These are phyloP conservation scores for Cladosporium sp. DNA, from an alignment of 2,329 filamentous ascomycete species.

Conservation along the genomic window DNA sequence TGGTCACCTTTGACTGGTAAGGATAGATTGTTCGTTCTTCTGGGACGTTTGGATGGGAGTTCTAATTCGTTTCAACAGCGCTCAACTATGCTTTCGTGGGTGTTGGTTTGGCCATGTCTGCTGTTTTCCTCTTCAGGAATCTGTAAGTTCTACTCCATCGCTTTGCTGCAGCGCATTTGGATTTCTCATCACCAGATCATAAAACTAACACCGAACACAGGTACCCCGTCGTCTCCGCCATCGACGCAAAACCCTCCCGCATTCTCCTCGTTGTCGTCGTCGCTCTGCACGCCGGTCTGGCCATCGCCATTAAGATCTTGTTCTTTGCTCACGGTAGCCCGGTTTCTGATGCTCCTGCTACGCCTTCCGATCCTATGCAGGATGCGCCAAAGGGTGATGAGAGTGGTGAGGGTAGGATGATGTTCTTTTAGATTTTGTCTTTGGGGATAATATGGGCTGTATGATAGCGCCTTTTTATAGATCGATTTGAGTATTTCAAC, in stretches of 20 bases:
- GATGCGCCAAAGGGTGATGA: slow-evolving; percentile 8
- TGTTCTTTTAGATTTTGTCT: not conserved
- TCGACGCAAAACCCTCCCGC: slow-evolving; percentile 88
- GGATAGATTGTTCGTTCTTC: not conserved
- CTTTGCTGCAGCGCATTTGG: not conserved
- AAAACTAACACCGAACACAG: slow-evolving; percentile 16
- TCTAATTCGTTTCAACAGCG: slow-evolving; percentile 35
- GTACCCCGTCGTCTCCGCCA: slow-evolving; percentile 80
- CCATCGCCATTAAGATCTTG: slow-evolving; percentile 90
- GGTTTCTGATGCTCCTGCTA: slow-evolving; percentile 4
- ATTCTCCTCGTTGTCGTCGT: slow-evolving; percentile 79
- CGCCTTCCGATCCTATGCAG: slow-evolving; percentile 11
- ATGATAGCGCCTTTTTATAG: no score
- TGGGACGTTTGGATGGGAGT: not conserved
- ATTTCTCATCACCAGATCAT: not conserved
- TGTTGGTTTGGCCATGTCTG: slow-evolving; percentile 77
- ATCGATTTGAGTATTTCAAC: no score
- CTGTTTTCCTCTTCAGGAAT: slow-evolving; percentile 78
- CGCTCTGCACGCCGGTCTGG: slow-evolving; percentile 78
- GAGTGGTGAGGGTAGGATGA: not conserved
- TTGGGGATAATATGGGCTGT: no score
- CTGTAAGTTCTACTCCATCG: slow-evolving; percentile 51
- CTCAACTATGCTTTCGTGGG: slow-evolving; percentile 94
- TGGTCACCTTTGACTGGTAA: slow-evolving; percentile 73
- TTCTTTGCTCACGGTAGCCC: slow-evolving; percentile 69